Percentiles rank a stretch among this genome's conserved stretches.
These are phyloP conservation scores for Corchorus capsularis DNA, from an alignment of 345 rosid genomes.

Conservation along the genomic window DNA sequence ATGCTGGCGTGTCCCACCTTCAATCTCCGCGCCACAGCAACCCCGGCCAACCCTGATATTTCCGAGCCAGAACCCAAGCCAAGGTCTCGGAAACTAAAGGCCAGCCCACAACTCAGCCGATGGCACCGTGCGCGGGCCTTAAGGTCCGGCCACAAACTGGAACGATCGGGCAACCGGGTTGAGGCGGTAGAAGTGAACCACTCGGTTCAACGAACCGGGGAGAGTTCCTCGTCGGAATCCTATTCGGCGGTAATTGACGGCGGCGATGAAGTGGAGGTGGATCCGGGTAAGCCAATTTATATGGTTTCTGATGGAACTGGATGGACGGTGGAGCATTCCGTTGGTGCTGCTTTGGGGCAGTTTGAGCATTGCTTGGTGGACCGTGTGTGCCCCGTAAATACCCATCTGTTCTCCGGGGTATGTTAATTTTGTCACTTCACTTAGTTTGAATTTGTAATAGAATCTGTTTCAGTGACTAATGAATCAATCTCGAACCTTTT, in stretches of 20 bases:
- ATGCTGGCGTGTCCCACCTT: slow-evolving; percentile 53
- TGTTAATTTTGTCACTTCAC: not conserved
- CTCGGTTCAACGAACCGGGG: slow-evolving; percentile 14
- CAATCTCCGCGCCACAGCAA: slow-evolving; percentile 38
- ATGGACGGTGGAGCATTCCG: slow-evolving; percentile 92
- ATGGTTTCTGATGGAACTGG: slow-evolving; percentile 96
- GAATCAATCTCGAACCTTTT: not conserved
- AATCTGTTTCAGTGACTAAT: not conserved
- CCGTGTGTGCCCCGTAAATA: slow-evolving; percentile 84
- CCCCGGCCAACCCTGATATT: slow-evolving; percentile 30
- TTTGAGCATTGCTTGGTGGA: slow-evolving; percentile 89
- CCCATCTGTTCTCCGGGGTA: slow-evolving; percentile 96
- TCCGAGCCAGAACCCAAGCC: slow-evolving; percentile 36
- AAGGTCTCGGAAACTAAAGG: slow-evolving; percentile 51
- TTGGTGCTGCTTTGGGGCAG: slow-evolving; percentile 87
- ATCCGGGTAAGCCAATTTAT: slow-evolving; percentile 63
- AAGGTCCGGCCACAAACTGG: slow-evolving; percentile 68
- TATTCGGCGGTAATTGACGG: slow-evolving; percentile 12
- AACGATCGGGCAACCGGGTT: slow-evolving; percentile 39
- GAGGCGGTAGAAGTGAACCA: slow-evolving; percentile 24
- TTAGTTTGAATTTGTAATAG: not conserved
- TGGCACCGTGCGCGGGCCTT: slow-evolving; percentile 87
- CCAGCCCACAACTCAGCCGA: slow-evolving; percentile 73
- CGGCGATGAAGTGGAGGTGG: slow-evolving; percentile 35
- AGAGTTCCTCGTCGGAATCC: slow-evolving; percentile 30